Evolutionary conservation across 495 filamentous ascomycete species (phyloP).

Genomic region (Penicillium ochrochloron): DNA sequence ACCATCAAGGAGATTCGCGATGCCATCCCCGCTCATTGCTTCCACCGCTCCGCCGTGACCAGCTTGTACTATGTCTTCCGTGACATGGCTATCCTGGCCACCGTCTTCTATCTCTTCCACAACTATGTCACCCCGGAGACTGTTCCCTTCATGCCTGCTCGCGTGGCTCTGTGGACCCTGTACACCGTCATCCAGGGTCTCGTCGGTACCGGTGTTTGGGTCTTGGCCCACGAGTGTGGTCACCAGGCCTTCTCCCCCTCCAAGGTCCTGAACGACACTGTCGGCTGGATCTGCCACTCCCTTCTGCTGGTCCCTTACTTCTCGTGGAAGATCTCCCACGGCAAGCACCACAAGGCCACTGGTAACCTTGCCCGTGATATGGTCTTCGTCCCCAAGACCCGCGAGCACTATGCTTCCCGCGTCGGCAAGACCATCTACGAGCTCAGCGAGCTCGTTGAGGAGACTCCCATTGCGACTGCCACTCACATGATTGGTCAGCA

Average conservation of each 20-base stretch:
- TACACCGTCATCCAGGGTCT: slow-evolving; percentile 71
- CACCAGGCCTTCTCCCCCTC: slow-evolving; percentile 83
- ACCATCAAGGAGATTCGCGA: slow-evolving; percentile 72
- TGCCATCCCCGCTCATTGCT: slow-evolving; percentile 67
- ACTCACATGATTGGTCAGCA: slow-evolving; percentile 79
- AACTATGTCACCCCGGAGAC: slow-evolving; percentile 68
- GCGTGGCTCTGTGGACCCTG: slow-evolving; percentile 57
- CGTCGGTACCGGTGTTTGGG: slow-evolving; percentile 70
- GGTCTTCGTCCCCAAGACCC: slow-evolving; percentile 92
- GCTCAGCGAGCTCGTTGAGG: slow-evolving; percentile 85
- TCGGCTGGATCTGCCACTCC: slow-evolving; percentile 84
- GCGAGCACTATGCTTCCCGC: slow-evolving; percentile 71
- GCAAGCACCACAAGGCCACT: slow-evolving; percentile 95
- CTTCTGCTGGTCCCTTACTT: slow-evolving; percentile 85
- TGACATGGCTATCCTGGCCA: slow-evolving; percentile 58
- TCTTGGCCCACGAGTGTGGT: slow-evolving; percentile 74
- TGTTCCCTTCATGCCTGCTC: slow-evolving; percentile 55
- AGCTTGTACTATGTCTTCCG: slow-evolving; percentile 68
- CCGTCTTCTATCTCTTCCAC: slow-evolving; percentile 67
- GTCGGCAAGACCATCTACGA: slow-evolving; percentile 75
- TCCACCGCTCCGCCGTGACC: slow-evolving; percentile 62
- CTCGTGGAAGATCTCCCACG: slow-evolving; percentile 91
- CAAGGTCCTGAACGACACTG: slow-evolving; percentile 79
- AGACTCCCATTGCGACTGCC: slow-evolving; percentile 85
- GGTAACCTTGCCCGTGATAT: slow-evolving; percentile 95